These are phyloP conservation scores for Cochliopodium minus DNA, from an alignment of 208 protist genomes.

Conservation along the genomic window DNA sequence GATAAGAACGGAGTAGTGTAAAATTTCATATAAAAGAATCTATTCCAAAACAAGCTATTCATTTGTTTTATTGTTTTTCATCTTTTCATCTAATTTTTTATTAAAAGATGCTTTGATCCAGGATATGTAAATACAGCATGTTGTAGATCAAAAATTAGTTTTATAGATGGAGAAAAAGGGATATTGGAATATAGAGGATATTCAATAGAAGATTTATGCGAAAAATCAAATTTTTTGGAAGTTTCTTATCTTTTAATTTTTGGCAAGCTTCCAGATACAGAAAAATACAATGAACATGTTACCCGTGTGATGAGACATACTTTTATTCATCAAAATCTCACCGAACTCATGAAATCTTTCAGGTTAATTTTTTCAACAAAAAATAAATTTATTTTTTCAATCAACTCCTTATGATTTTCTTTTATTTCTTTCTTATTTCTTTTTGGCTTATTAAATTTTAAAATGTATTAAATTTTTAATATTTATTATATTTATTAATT, in stretches of 20 bases:
- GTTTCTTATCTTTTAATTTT: constrained; percentile 10
- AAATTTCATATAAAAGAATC: not conserved
- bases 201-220: not conserved
- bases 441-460: no score
- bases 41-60: not conserved
- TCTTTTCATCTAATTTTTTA: not conserved
- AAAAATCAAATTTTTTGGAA: constrained; percentile 2
- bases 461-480: no score
- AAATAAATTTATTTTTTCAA: no score
- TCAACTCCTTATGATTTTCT: no score
- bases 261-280: not conserved
- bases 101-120: not conserved
- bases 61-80: not conserved
- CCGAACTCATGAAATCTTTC: not conserved
- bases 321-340: constrained; percentile 9
- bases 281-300: not conserved
- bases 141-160: not conserved
- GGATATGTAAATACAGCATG: constrained; percentile 4
- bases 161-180: constrained; percentile 4
- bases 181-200: constrained; percentile 7
- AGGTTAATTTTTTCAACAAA: no score
- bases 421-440: no score
- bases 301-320: not conserved
- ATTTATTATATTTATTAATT: no score
- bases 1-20: not conserved